These are phyloP conservation scores for Umbellularia californica DNA, from an alignment of 164 flowering plant species.

Conservation along the genomic window DNA sequence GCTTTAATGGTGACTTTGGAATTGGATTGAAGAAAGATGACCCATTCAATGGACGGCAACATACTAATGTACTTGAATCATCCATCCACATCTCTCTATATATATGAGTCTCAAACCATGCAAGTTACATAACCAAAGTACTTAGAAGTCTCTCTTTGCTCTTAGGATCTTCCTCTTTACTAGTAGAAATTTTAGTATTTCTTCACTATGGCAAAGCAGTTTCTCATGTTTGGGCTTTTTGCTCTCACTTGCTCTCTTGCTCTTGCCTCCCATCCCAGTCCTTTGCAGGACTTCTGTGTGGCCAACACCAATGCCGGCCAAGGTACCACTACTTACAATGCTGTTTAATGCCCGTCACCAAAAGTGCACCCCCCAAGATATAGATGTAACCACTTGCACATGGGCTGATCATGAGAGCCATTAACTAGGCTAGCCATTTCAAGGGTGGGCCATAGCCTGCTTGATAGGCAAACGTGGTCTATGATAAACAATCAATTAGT, in stretches of 20 bases:
- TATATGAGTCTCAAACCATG: background rate
- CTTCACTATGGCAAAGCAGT: background rate
- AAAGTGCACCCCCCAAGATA: too few species aligned
- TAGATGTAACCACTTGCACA: too few species aligned
- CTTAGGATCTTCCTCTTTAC: background rate
- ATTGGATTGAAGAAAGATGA: background rate
- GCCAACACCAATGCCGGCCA: slow-evolving; percentile 9
- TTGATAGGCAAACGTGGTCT: too few species aligned
- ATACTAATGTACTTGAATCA: background rate
- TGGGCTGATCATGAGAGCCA: too few species aligned
- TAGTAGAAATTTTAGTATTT: background rate
- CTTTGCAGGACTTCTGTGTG: slow-evolving; percentile 26
- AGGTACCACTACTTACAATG: slow-evolving; percentile 1
- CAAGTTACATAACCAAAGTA: background rate
- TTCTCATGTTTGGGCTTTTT: slow-evolving; percentile 8
- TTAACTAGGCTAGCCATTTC: too few species aligned
- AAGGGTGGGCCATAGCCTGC: too few species aligned
- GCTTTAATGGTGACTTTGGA: too few species aligned
- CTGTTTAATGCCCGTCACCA: too few species aligned
- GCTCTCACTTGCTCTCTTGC: slow-evolving; percentile 13
- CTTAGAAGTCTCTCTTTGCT: background rate
- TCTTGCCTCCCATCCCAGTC: slow-evolving; percentile 19
- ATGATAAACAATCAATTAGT: too few species aligned
- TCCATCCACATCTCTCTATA: background rate
- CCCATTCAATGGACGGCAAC: background rate